Percentiles rank a stretch among this genome's conserved stretches.
Evolutionary conservation across 2,329 filamentous ascomycete genomes (phyloP).

Genomic region (Colletotrichum sp.): DNA sequence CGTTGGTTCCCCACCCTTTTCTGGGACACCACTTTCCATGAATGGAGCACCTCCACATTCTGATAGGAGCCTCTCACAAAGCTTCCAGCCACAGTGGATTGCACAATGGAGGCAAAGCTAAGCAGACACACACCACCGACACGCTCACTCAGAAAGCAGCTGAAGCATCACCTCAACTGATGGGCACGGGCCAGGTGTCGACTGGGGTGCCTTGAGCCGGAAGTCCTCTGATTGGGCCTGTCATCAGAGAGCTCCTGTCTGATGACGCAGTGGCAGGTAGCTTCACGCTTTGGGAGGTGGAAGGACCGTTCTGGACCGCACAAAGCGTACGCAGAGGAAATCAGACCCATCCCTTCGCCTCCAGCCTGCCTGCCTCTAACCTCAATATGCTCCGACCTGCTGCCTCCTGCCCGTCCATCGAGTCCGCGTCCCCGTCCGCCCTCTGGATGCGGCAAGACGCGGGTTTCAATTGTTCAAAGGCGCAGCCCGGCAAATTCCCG

Average conservation of each 20-base stretch:
- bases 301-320: conserved; percentile 18
- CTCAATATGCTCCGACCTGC: neutral
- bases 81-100: conserved; percentile 14
- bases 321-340: conserved; percentile 5
- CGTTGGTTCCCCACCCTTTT: neutral
- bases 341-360: neutral
- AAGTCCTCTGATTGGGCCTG: neutral
- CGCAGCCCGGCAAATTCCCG: conserved; percentile 14
- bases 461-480: conserved; percentile 12
- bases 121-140: neutral
- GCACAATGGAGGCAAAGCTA: neutral
- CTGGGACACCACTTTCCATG: neutral
- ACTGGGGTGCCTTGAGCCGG: neutral
- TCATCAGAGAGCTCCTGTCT: neutral
- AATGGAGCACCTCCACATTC: conserved; percentile 14
- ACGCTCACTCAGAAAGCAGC: neutral
- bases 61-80: neutral
- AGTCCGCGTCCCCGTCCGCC: neutral
- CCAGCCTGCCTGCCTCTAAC: neutral
- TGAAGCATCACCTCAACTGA: neutral
- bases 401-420: neutral
- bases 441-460: conserved; percentile 17
- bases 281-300: neutral
- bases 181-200: neutral
- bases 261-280: conserved; percentile 5